Base-by-base conservation (phyloP, 2,329 filamentous ascomycete genomes). In the Pseudogymnoascus sp. region DNA sequence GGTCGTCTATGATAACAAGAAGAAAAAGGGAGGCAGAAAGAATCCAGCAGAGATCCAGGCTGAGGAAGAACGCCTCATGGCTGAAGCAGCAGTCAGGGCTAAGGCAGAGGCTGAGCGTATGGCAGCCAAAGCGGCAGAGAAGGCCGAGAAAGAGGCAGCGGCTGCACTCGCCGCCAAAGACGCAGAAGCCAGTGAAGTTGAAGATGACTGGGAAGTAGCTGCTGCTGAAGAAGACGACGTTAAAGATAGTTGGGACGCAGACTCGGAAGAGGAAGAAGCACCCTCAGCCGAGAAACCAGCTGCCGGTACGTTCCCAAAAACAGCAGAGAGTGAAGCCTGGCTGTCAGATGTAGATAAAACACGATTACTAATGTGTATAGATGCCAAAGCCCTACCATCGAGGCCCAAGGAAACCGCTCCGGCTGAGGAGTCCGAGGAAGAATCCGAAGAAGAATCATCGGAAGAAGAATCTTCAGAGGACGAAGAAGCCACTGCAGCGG, bases 241-340 rank as follows among this genome's bases (percentile, higher is more conserved):
- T 71, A 97, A 97, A 77, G 93, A 97, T 68, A 93, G 88, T 79
- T 97, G 93, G 93, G 93, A 97, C 74, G 92, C 90, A 35, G 89
- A 91, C 62, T 88, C 86, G 2, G 89, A 90, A 59, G 88, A 90
- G 5, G 89, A 92, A 70, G 64, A 70, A 72, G 71, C 79, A 81
- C 28, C 49, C 28, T 14, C 28, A 21, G 7, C 49, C 16, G 49
- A 55, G 9, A 55, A 55, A 55, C 16, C 33, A 21, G 33, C 49
- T 55, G 16, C n/a, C 11, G 49, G 49, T 33, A 55, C 16, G 45
- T 55, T 12, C 45, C 45, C n/a, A 33, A 18, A 55, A 6, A 16
- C n/a, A 75, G 75, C 71, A 65, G 64, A 63, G 59, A 66, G 67
- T 33, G 67, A 71, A 40, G 70, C 67, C 18, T 69, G 71, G 4